Evolutionary conservation across 768 basidiomycete species (phyloP).

Genomic region (Omphalotus guepiniiformis): DNA sequence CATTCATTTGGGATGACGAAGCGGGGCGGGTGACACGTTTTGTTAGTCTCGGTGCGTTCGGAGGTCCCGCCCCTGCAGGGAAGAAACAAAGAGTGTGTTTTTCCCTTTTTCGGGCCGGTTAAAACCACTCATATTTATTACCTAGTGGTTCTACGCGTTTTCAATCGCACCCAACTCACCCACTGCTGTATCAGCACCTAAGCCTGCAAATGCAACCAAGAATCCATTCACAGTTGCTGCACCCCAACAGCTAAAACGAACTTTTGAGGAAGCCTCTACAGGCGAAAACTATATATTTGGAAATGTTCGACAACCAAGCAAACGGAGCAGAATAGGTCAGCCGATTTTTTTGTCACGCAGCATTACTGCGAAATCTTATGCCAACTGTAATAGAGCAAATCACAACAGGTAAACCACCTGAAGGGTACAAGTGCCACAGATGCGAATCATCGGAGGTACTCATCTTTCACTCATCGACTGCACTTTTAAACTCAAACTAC

Average conservation of each 20-base stretch:
- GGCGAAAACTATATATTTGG: slow-evolving; percentile 72
- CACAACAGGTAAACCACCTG: slow-evolving; percentile 53
- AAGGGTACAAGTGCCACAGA: slow-evolving; percentile 72
- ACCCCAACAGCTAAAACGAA: slow-evolving; percentile 45
- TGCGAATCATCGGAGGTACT: slow-evolving; percentile 73
- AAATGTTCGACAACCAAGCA: slow-evolving; percentile 49
- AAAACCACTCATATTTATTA: neutral
- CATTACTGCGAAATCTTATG: neutral
- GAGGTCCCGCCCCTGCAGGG: slow-evolving; percentile 45
- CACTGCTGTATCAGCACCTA: slow-evolving; percentile 30
- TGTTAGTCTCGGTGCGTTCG: slow-evolving; percentile 86
- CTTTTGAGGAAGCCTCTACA: slow-evolving; percentile 37
- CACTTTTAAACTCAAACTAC: slow-evolving; percentile 7
- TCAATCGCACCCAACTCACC: slow-evolving; percentile 62
- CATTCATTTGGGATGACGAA: slow-evolving; percentile 80
- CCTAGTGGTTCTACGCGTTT: slow-evolving; percentile 97
- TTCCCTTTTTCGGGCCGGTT: slow-evolving; percentile 8
- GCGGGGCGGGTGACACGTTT: slow-evolving; percentile 65
- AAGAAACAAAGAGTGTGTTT: slow-evolving; percentile 83
- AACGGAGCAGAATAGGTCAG: slow-evolving; percentile 55
- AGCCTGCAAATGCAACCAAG: slow-evolving; percentile 59
- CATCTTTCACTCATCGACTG: neutral
- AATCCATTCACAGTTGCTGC: slow-evolving; percentile 60
- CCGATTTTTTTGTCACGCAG: neutral
- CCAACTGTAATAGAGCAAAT: too few relatives aligned